Conservation (phyloP, 2,329 filamentous ascomycete genomes). For the Stenocarpella maydis region DNA sequence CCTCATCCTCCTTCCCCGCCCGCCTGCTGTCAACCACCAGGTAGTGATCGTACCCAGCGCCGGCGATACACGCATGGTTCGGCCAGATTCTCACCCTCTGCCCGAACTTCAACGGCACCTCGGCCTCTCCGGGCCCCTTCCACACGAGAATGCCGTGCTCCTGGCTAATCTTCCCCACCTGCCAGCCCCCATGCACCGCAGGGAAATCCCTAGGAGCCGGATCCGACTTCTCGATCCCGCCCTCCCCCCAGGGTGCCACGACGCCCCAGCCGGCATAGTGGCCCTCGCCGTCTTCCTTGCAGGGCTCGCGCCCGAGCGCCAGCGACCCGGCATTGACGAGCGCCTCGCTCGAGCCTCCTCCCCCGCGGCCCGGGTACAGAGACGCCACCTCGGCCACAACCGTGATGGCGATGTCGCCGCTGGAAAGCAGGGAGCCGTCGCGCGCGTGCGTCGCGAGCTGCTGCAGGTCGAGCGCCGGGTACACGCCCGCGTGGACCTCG, state of each 20-base stretch:
- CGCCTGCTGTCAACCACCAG: constrained; percentile 73
- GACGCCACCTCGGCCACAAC: constrained; percentile 77
- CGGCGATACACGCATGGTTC: constrained; percentile 82
- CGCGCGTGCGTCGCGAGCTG: constrained; percentile 76
- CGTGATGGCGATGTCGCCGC: constrained; percentile 69
- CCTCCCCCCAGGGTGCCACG: constrained; percentile 64
- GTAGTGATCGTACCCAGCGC: constrained; percentile 76
- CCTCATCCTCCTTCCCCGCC: constrained; percentile 61
- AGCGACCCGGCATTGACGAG: constrained; percentile 74
- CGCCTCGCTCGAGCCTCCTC: constrained; percentile 62
- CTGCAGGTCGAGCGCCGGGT: constrained; percentile 79
- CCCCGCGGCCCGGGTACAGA: constrained; percentile 68
- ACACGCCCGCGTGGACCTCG: constrained; percentile 80
- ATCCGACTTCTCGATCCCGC: constrained; percentile 41
- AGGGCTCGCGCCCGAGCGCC: constrained; percentile 77
- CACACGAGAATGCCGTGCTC: constrained; percentile 80
- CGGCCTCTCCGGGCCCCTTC: constrained; percentile 57
- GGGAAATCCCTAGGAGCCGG: constrained; percentile 53
- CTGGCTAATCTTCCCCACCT: constrained; percentile 76
- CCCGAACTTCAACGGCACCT: constrained; percentile 63
- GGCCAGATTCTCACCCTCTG: constrained; percentile 77
- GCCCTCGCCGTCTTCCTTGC: constrained; percentile 56
- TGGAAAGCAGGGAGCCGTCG: constrained; percentile 51
- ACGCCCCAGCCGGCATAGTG: constrained; percentile 77
- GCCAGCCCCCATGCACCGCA: constrained; percentile 61